Evolutionary conservation across 2,329 filamentous ascomycete genomes (phyloP), one percentile per base, ranked within the genome.

Genomic region (Verruconis gallopava): DNA sequence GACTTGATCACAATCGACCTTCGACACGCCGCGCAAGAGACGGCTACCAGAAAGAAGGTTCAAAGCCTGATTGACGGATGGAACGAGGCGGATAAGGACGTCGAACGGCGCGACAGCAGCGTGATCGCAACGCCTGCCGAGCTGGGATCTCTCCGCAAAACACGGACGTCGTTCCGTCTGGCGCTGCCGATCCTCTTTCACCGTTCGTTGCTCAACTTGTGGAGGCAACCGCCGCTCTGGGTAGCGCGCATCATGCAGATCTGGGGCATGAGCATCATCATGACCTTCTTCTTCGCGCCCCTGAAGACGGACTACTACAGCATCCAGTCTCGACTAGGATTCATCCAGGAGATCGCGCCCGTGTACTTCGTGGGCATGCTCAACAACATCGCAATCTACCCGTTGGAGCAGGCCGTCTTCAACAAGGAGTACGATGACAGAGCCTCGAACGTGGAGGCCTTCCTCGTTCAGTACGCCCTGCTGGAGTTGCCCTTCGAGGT

Each of bases 331-430:
- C 72, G 81, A 1, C 71, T 86, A 50, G 82, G 82, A 0, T 81
- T 85, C 49, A 64, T 85, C 1, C 77, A 85, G 48, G 74, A 86
- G 53, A 69, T 85, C 21, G 73, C 76, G 1, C 77, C 80, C 0
- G 73, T 83, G 25, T 81, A 82, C 57, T 82, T 82, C 50, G 73
- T 83, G 2, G 81, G 81, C 20, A 85, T 86, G 80, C 67, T 86
- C 11, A 80, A 86, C 56, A 85, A 85, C 51, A 77, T 85, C 3
- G 79, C 80, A 3, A 69, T 83, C 5, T 85, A 85, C 52, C 81
- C 81, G 0, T 64, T 64, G 32, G 81, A 85, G 53, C 69, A 79
- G 3, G 79, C 84, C 44, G 80, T 85, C 1, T 86, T 85, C 55
- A 84, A 85, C 53, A 72, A 78, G 49, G 82, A 88, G 59, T 73